Conservation (phyloP, 805 yeast genomes). For the Monosporozyma aerobia region DNA sequence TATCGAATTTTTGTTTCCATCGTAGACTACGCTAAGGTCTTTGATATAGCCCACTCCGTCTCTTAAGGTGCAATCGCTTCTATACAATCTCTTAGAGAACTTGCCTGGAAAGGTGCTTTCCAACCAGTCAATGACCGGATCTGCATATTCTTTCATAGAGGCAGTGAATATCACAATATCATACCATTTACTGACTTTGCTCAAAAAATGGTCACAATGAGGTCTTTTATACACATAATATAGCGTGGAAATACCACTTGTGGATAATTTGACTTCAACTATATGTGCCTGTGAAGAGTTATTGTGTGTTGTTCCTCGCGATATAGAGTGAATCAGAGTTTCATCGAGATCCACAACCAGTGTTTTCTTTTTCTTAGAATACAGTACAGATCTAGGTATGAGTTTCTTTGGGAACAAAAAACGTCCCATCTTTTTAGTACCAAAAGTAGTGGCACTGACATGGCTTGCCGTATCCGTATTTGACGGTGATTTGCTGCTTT, state of each 20-base stretch:
- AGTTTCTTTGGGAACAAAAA: constrained; percentile 36
- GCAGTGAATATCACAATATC: constrained; percentile 90
- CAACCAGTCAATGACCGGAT: constrained; percentile 89
- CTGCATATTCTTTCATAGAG: constrained; percentile 89
- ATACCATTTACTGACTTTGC: constrained; percentile 77
- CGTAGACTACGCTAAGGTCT: constrained; percentile 36
- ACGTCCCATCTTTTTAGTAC: constrained; percentile 32
- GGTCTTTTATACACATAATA: constrained; percentile 92
- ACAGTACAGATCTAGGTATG: constrained; percentile 31
- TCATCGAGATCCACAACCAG: constrained; percentile 88
- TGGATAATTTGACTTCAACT: constrained; percentile 64
- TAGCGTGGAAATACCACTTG: constrained; percentile 60
- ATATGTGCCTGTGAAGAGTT: constrained; percentile 43
- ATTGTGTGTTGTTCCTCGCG: constrained; percentile 39
- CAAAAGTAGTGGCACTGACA: constrained; percentile 8
- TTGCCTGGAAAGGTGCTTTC: constrained; percentile 48
- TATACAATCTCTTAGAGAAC: constrained; percentile 58
- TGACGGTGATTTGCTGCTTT: neutral
- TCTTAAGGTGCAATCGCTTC: constrained; percentile 69
- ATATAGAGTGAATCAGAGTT: constrained; percentile 84
- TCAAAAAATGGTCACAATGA: constrained; percentile 73
- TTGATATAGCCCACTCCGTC: constrained; percentile 82
- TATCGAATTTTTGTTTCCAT: neutral
- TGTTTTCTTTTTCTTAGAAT: constrained; percentile 39
- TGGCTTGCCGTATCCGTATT: constrained; percentile 1